phyloP scores from a whole-genome alignment of 768 basidiomycete species.

The Hericium coralloides region DNA sequence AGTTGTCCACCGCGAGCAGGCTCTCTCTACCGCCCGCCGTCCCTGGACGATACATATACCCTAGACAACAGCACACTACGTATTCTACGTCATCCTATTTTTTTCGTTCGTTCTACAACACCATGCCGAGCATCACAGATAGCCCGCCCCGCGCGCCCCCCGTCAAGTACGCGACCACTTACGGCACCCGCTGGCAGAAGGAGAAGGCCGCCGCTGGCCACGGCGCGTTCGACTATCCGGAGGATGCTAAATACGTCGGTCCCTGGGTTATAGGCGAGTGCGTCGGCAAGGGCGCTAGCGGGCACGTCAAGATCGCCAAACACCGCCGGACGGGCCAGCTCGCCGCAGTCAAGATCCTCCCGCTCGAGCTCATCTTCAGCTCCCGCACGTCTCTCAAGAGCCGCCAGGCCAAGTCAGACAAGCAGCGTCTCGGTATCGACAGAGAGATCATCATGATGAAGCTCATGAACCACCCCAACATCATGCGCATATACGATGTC shows the following conservation, averaged over 20 bases:
- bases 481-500: conserved; percentile 92
- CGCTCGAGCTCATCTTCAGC: conserved; percentile 66
- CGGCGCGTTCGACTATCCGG: conserved; percentile 69
- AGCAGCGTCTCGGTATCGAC: conserved; percentile 80
- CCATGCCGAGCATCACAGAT: conserved; percentile 26
- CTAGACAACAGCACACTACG: neutral
- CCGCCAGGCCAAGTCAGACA: conserved; percentile 65
- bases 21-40: neutral
- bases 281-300: conserved; percentile 89
- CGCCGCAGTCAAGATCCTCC: conserved; percentile 94
- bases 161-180: conserved; percentile 57
- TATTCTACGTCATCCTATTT: conserved; percentile 1
- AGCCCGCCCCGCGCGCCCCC: conserved; percentile 65
- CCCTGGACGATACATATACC: neutral
- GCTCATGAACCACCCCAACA: conserved; percentile 96
- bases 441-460: conserved; percentile 99
- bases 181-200: conserved; percentile 81
- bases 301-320: conserved; percentile 89
- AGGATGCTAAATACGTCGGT: conserved; percentile 81
- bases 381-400: conserved; percentile 62
- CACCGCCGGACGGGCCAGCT: conserved; percentile 82
- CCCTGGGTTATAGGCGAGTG: conserved; percentile 93
- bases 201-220: conserved; percentile 76
- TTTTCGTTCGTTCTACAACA: neutral
- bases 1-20: neutral